Conservation (phyloP, 1,284 basidiomycete species). For the Omphalotus olearius region DNA sequence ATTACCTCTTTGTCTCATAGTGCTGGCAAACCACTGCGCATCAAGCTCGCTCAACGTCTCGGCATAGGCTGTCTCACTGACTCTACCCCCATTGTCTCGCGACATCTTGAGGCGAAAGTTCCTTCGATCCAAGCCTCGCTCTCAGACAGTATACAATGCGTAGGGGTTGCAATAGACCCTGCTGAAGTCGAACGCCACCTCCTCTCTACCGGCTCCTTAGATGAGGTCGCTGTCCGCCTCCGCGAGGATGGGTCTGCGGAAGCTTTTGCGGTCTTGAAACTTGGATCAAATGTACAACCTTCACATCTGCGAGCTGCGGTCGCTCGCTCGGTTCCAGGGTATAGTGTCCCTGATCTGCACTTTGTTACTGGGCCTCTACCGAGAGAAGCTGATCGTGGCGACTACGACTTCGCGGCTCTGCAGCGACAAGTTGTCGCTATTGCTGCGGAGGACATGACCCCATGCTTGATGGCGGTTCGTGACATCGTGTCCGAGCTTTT, state of each 20-base stretch:
- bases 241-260: slow-evolving; percentile 28
- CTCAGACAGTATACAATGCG: slow-evolving; percentile 33
- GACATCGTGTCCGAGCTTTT: slow-evolving; percentile 37
- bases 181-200: slow-evolving; percentile 40
- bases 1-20: slow-evolving; percentile 12
- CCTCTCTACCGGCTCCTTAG: slow-evolving; percentile 35
- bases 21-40: slow-evolving; percentile 40
- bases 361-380: slow-evolving; percentile 23
- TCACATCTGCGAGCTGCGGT: neutral
- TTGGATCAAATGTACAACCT: slow-evolving; percentile 16
- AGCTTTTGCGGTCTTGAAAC: slow-evolving; percentile 27
- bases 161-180: slow-evolving; percentile 26
- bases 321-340: slow-evolving; percentile 27
- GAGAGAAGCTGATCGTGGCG: slow-evolving; percentile 10
- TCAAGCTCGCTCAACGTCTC: slow-evolving; percentile 36
- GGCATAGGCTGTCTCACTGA: slow-evolving; percentile 33
- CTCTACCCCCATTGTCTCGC: slow-evolving; percentile 25
- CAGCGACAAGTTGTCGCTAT: slow-evolving; percentile 24
- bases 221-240: slow-evolving; percentile 40
- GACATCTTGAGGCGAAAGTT: slow-evolving; percentile 36
- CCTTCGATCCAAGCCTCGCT: slow-evolving; percentile 28
- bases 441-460: slow-evolving; percentile 27
- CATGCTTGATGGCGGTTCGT: slow-evolving; percentile 30
- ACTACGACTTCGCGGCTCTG: slow-evolving; percentile 32
- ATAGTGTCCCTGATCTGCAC: slow-evolving; percentile 34